A percentile compares a stretch with the other conserved stretches of the same genome.
These are phyloP conservation scores for Malus hybrid DNA, from an alignment of 331 rosid genomes.

Conservation along the genomic window DNA sequence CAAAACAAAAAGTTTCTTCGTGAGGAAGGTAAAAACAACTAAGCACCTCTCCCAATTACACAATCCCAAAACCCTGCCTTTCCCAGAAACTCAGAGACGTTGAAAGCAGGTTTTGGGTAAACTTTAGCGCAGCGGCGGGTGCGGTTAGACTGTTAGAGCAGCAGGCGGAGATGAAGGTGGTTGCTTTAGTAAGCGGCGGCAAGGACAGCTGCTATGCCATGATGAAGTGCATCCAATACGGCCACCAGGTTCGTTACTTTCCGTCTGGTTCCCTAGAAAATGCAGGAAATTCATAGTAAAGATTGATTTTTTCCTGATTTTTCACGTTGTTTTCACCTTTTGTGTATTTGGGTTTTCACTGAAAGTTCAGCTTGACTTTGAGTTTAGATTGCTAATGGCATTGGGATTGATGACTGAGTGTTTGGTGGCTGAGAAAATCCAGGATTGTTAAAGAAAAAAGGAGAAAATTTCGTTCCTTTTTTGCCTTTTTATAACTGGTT, in stretches of 20 bases:
- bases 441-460: not conserved
- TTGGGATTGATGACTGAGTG: not conserved
- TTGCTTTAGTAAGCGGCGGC: constrained; percentile 92
- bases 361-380: not conserved
- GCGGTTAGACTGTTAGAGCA: not conserved
- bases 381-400: not conserved
- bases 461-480: not conserved
- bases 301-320: no score
- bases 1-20: no score
- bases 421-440: not conserved
- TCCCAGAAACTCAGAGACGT: not conserved
- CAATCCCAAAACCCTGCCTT: not conserved
- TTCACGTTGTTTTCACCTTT: not conserved
- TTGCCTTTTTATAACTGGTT: not conserved
- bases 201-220: constrained; percentile 94
- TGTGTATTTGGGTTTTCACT: not conserved
- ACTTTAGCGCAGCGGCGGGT: not conserved
- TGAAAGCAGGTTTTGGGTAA: not conserved
- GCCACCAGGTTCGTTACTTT: constrained; percentile 68
- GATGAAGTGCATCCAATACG: constrained; percentile 76
- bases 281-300: not conserved
- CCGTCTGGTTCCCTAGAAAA: constrained; percentile 6
- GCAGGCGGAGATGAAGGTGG: constrained; percentile 60
- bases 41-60: not conserved
- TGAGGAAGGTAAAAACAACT: not conserved